Conservation (phyloP, 192 early-diverging fungal species). For the Umbelopsis vinacea region DNA sequence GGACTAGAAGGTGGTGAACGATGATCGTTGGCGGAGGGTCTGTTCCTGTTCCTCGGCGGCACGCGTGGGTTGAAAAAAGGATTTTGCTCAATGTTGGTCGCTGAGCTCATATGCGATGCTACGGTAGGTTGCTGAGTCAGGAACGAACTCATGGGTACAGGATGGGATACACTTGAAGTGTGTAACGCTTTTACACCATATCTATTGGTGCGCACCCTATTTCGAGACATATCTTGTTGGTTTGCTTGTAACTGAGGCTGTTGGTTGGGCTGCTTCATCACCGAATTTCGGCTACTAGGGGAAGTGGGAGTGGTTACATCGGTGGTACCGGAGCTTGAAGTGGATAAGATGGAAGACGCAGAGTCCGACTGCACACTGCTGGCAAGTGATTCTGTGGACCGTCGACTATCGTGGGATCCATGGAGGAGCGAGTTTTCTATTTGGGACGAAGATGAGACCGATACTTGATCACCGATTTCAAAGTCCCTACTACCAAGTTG, state of each 20-base stretch:
- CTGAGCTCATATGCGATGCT: conserved; percentile 9
- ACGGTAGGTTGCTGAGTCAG: conserved; percentile 4
- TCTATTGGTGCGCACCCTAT: conserved; percentile 5
- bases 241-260: background rate
- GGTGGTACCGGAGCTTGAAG: background rate
- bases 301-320: conserved; percentile 5
- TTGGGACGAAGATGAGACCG: background rate
- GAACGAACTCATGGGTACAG: background rate
- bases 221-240: background rate
- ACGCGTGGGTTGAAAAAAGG: conserved; percentile 18
- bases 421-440: background rate
- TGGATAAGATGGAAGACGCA: conserved; percentile 5
- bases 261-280: background rate
- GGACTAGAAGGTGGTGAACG: conserved; percentile 6
- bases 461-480: background rate
- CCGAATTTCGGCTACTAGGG: background rate
- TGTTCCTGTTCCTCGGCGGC: conserved; percentile 10
- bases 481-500: background rate
- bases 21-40: background rate
- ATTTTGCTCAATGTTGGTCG: conserved; percentile 12
- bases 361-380: conserved; percentile 21
- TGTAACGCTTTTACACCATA: conserved; percentile 1
- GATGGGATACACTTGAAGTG: conserved; percentile 5
- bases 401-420: background rate
- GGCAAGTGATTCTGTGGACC: conserved; percentile 23